Evolutionary conservation across 352 stramenopile genomes (phyloP).

Genomic region (Globisporangium alternatum): DNA sequence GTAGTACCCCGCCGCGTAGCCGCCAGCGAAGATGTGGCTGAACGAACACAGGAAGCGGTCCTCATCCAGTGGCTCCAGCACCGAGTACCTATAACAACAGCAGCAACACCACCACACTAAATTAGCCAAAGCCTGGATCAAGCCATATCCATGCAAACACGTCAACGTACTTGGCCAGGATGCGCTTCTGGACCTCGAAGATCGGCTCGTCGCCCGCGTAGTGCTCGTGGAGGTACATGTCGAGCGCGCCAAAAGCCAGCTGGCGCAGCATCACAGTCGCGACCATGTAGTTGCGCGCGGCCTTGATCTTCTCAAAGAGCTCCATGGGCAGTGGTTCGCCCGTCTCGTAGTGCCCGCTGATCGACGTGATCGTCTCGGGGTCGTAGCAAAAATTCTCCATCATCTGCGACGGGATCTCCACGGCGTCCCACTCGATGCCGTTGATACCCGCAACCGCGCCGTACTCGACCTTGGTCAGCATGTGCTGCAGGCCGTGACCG

Average conservation of each 20-base stretch:
- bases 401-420: slow-evolving; percentile 98
- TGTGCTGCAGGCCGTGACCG: slow-evolving; percentile 98
- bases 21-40: slow-evolving; percentile 97
- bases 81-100: slow-evolving; percentile 48
- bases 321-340: slow-evolving; percentile 90
- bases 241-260: slow-evolving; percentile 92
- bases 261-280: slow-evolving; percentile 95
- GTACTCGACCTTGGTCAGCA: slow-evolving; percentile 96
- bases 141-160: not conserved
- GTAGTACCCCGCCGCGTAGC: slow-evolving; percentile 98
- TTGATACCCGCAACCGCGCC: slow-evolving; percentile 96
- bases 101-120: not conserved
- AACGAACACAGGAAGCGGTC: slow-evolving; percentile 99
- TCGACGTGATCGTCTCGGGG: slow-evolving; percentile 74
- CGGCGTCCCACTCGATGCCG: slow-evolving; percentile 98
- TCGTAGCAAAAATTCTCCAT: slow-evolving; percentile 99
- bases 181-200: slow-evolving; percentile 92
- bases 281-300: slow-evolving; percentile 94
- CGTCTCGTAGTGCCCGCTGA: slow-evolving; percentile 84
- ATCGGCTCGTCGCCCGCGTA: slow-evolving; percentile 80
- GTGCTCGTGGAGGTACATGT: slow-evolving; percentile 82
- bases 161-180: slow-evolving; percentile 74
- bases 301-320: slow-evolving; percentile 95
- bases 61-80: slow-evolving; percentile 89
- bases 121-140: not conserved